phyloP scores from a whole-genome alignment of 1,284 basidiomycete species.

The Coniferiporia weirii region DNA sequence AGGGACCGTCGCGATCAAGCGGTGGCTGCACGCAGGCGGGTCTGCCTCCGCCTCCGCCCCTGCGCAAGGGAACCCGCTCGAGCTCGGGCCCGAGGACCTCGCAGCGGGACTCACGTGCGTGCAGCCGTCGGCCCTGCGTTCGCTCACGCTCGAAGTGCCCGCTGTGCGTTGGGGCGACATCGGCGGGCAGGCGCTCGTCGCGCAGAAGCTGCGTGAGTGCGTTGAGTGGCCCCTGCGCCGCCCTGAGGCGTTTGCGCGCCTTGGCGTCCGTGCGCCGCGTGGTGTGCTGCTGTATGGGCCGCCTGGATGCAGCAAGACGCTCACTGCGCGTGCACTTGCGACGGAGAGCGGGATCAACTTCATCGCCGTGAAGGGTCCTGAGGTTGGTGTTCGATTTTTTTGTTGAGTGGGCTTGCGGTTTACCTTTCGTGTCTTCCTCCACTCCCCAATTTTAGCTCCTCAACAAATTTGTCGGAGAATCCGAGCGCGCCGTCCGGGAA shows the following conservation, averaged over 20 bases:
- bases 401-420: conserved; percentile 5
- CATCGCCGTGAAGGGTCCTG: conserved; percentile 96
- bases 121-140: conserved; percentile 91
- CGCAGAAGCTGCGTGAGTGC: conserved; percentile 80
- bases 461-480: conserved; percentile 98
- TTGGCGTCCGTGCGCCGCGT: conserved; percentile 86
- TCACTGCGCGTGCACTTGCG: conserved; percentile 91
- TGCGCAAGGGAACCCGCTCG: conserved; percentile 30
- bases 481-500: conserved; percentile 90
- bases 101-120: conserved; percentile 69
- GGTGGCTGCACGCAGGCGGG: conserved; percentile 45
- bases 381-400: conserved; percentile 48
- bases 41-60: conserved; percentile 8
- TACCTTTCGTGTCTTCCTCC: not conserved
- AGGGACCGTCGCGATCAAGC: conserved; percentile 87
- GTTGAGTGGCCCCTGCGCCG: conserved; percentile 95
- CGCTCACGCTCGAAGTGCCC: conserved; percentile 85
- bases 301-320: conserved; percentile 95
- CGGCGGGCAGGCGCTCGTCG: conserved; percentile 77
- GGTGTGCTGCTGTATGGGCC: conserved; percentile 95
- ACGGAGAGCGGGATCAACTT: conserved; percentile 96
- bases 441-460: conserved; percentile 67
- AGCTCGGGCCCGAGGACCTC: conserved; percentile 63
- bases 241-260: conserved; percentile 76
- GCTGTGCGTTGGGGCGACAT: conserved; percentile 85